Evolutionary conservation across 169 alveolate species (phyloP), one percentile per base, ranked within the genome.

Genomic region (Theileria sp.): DNA sequence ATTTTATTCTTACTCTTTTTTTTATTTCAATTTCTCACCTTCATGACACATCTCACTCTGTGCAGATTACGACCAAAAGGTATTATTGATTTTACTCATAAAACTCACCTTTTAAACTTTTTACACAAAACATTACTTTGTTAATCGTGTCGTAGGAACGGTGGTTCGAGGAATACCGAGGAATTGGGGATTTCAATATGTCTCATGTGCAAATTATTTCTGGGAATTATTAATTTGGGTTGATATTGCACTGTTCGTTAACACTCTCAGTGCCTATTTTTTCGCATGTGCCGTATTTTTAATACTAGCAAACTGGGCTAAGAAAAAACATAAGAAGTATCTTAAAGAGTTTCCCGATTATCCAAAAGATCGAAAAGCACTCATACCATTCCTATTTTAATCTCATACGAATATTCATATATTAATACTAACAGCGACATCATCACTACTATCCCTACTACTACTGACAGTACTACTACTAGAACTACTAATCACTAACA

Each of bases 201-300:
- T 96, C 60, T 93, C 98, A 44, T 96, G 99, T 79, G 99, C 99
- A 56, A 97, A 98, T 88, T 98, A 98, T 86, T 94, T 95, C 84
- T 98, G 99, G 98, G 99, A 98, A 90, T 88, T 96, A 32, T 67
- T 95, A 60, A 89, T 97, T 62, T 98, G 99, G 99, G 72, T 96
- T 23, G 85, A 82, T 62, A 95, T 96, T 83, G 93, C 97, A 1
- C 87, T 94, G 6, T 84, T 74, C 38, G 58, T 66, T 67, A 80
- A 75, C 58, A 71, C 89, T 38, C 51, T 81, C 65, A 23, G 79
- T 23, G 78, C 88, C 34, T 89, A 89, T 83, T 72, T 88, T 76
- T 88, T 80, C 78, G 81, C 89, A 15, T 51, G 91, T 68, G 88
- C 88, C 58, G 93, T 92, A 51, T 93, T 88, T 12, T 83, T 94